Evolutionary conservation across 169 alveolate species (phyloP), one percentile per base, ranked within the genome.

Genomic region (Plasmodium coatneyi): DNA sequence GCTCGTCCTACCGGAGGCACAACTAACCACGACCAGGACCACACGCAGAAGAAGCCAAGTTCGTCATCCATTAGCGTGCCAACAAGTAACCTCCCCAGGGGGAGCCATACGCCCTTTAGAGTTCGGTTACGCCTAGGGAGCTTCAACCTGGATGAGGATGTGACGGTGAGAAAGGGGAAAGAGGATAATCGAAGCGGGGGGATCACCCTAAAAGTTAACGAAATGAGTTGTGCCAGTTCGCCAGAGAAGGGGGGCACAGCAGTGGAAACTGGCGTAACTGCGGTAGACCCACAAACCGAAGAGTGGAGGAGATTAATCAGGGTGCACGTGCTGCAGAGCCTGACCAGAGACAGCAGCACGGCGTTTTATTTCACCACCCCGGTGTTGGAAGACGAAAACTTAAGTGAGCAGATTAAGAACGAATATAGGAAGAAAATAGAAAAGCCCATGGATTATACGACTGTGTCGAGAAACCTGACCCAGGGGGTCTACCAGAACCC

Each of bases 391-490:
- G 93, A 86, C 43, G 54, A 14, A 28, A 86, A 36, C 54, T 34
- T 86, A 32, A 86, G 30, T 43, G 93, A 86, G 5, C 6, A 22
- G 2, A 86, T 86, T 19, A 86, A 76, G 70, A 49, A 25, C 41
- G 93, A 86, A 7, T 86, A 86, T 78, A 86, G 52, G 54, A 19
- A 34, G 5, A 86, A 86, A 36, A 86, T 86, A 5, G 39, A 74
- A 19, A 86, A 76, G 30, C 93, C 93, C 10, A 86, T 86, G 93
- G 93, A 86, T 36, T 86, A 86, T 30, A 74, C 39, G 5, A 86
- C 93, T 12, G 30, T 86, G 16, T 72, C 93, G 30, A 86, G 19
- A 19, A 86, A 86, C 16, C 66, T 86, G 14, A 10, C 49, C 5
- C 80, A 32, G 7, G 93, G 93, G 10, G 60, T 86, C 3, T 86